Evolutionary conservation across 805 yeast genomes (phyloP).

Genomic region (Saccharomycopsis lassenensis): DNA sequence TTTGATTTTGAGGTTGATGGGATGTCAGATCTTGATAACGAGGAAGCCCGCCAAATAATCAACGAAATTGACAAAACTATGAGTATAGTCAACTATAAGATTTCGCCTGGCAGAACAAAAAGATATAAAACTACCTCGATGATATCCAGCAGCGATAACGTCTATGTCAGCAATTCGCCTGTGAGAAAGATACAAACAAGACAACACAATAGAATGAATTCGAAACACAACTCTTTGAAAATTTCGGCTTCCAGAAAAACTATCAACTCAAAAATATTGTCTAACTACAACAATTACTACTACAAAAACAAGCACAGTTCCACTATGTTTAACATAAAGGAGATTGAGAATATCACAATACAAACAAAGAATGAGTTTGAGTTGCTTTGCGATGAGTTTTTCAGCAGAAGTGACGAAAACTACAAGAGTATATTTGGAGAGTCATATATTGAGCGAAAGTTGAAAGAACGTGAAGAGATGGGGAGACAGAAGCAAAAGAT

Average conservation of each 20-base stretch:
- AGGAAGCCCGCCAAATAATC: not conserved
- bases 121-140: conserved; percentile 15
- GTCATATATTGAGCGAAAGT: conserved; percentile 13
- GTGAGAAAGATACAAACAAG: not conserved
- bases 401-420: conserved; percentile 9
- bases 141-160: conserved; percentile 4
- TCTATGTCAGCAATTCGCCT: conserved; percentile 4
- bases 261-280: conserved; percentile 11
- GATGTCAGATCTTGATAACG: too few relatives aligned
- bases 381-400: conserved; percentile 15
- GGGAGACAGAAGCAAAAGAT: conserved; percentile 4
- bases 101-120: conserved; percentile 17
- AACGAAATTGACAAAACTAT: conserved; percentile 1
- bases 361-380: conserved; percentile 17
- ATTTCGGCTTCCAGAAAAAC: conserved; percentile 10
- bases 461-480: conserved; percentile 2
- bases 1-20: conserved; percentile 11
- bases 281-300: conserved; percentile 8
- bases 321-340: not conserved
- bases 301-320: not conserved
- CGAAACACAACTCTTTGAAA: conserved; percentile 1
- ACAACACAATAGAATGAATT: not conserved
- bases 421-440: conserved; percentile 16
- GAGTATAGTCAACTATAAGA: conserved; percentile 9
- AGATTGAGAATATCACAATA: conserved; percentile 11